Evolutionary conservation across 371 early-diverging fungal species (phyloP), one percentile per base, ranked within the genome.

Genomic region (Massospora cicadina): DNA sequence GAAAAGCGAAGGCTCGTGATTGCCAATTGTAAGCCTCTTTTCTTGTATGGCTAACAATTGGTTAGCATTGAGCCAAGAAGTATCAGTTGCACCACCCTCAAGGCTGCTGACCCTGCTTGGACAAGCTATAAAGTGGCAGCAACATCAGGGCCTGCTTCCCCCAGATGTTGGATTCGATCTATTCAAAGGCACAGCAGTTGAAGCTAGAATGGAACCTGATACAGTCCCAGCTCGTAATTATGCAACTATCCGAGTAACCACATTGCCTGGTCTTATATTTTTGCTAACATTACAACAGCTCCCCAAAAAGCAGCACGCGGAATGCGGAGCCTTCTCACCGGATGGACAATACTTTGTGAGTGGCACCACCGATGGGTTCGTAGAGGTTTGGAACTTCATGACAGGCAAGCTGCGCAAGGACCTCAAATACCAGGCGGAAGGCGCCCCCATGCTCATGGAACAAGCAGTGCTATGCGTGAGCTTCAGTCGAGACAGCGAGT

Each of bases 381-480:
- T 96, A 61, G 95, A 96, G 71, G 71, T 96, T 17, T 96, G 93
- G 93, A 90, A 93, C 68, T 81, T 82, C 61, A 72, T 83, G 60
- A 92, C 91, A 1, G 94, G 92, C 0, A 95, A 93, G 66, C 74
- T 93, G 23, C 76, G 93, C 25, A 85, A 78, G 63, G 95, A 94
- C 70, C 72, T 96, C 55, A 76, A 78, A 62, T 96, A 93, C 71
- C 97, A 96, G 72, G 84, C 84, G 0, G 86, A 88, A 67, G 93
- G 91, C 65, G 85, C 87, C 29, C 70, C 85, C 56, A 96, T 96
- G 92, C 76, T 88, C 28, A 94, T 95, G 95, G 89, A 92, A 23
- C 75, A 75, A 13, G 82, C 92, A 0, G 87, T 95, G 0, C 75
- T 93, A 1, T 81, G 80, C 58, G 72, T 94, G 30, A 74, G 72